Evolutionary conservation across 2,329 filamentous ascomycete genomes (phyloP).

Genomic region (Claviceps sp.): DNA sequence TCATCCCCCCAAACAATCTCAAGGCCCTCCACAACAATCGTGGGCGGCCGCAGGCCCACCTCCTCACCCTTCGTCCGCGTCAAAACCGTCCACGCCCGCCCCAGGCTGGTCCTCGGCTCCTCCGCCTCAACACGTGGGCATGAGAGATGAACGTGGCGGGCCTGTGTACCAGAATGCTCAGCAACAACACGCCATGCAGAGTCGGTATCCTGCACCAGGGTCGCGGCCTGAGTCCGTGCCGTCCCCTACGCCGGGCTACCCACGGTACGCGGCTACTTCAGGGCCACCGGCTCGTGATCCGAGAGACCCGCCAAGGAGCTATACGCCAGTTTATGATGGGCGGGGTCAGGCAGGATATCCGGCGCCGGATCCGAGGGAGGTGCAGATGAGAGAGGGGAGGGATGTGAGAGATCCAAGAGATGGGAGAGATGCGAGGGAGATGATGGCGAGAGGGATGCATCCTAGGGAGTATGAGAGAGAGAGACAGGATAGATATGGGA

Average conservation of each 20-base stretch:
- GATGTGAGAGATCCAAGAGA: slow-evolving; percentile 14
- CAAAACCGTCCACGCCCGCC: slow-evolving; percentile 22
- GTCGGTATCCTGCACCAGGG: slow-evolving; percentile 24
- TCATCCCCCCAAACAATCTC: slow-evolving; percentile 18
- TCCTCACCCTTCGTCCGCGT: slow-evolving; percentile 6
- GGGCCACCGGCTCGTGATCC: slow-evolving; percentile 28
- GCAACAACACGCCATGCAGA: slow-evolving; percentile 26
- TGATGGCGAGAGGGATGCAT: slow-evolving; percentile 28
- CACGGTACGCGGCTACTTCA: slow-evolving; percentile 31
- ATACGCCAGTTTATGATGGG: slow-evolving; percentile 32
- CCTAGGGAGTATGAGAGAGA: slow-evolving; percentile 35
- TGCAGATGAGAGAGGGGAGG: slow-evolving; percentile 21
- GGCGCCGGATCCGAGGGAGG: slow-evolving; percentile 19
- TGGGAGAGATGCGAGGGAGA: slow-evolving; percentile 22
- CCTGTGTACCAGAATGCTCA: slow-evolving; percentile 21
- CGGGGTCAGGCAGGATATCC: slow-evolving; percentile 26
- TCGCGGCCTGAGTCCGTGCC: slow-evolving; percentile 29
- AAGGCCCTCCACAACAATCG: slow-evolving; percentile 21
- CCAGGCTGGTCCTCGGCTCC: slow-evolving; percentile 20
- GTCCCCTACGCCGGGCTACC: slow-evolving; percentile 25
- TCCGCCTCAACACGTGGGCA: slow-evolving; percentile 19
- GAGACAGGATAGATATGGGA: slow-evolving; percentile 30
- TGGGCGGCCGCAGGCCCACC: slow-evolving; percentile 13
- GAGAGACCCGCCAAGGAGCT: slow-evolving; percentile 29
- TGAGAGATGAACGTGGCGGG: slow-evolving; percentile 26